A percentile compares a stretch with the other conserved stretches of the same genome.
Conservation (phyloP, 176 grass and related monocot genomes). For the Carex cristatella region DNA sequence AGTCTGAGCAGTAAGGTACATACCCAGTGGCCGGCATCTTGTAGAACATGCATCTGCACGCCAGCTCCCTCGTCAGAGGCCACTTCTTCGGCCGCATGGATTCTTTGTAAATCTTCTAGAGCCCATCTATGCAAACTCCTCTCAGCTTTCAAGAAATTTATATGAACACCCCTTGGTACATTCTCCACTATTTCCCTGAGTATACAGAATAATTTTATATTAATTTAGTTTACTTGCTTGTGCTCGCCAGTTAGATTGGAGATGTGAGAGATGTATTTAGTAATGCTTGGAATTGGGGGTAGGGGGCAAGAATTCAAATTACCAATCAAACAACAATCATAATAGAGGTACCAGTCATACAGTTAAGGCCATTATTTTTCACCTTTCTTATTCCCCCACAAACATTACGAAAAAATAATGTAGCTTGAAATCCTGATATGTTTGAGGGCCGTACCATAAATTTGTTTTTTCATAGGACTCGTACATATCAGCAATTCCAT, state of each 20-base stretch:
- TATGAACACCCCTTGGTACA: slow-evolving; percentile 77
- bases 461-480: slow-evolving; percentile 88
- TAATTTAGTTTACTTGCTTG: neutral
- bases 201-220: neutral
- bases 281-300: neutral
- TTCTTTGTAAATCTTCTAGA: slow-evolving; percentile 86
- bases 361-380: neutral
- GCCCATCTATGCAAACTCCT: slow-evolving; percentile 99
- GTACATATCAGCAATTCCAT: slow-evolving; percentile 90
- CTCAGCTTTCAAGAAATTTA: slow-evolving; percentile 95
- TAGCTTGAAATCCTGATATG: neutral
- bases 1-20: neutral
- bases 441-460: slow-evolving; percentile 53
- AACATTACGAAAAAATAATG: neutral
- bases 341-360: neutral
- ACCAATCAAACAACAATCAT: neutral
- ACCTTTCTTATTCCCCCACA: neutral
- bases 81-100: slow-evolving; percentile 71
- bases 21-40: slow-evolving; percentile 99
- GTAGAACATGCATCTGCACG: slow-evolving; percentile 91
- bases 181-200: slow-evolving; percentile 83
- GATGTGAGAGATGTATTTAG: neutral
- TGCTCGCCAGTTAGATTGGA: neutral
- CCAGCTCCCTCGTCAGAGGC: slow-evolving; percentile 77
- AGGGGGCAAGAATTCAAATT: neutral